Evolutionary conservation across 2,329 filamentous ascomycete species (phyloP), one percentile per base, ranked within the genome.

Genomic region (Didymella pinodella): DNA sequence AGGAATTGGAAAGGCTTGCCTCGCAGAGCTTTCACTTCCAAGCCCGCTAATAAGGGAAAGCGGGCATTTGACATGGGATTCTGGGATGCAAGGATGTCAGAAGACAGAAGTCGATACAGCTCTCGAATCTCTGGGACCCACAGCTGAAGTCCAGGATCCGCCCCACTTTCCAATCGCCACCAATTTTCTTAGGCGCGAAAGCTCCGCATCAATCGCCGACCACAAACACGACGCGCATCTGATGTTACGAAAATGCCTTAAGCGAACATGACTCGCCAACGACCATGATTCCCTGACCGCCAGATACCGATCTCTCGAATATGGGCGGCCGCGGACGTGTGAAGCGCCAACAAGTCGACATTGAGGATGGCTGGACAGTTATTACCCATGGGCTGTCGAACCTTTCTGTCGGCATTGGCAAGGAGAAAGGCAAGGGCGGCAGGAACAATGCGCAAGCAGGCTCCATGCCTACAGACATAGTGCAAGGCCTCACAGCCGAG

Each of bases 291-390:
- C 20, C 5, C 10, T 14, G 7, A 16, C 43, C 34, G 26, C 10
- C 41, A 18, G 16, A n/a, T n/a, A 22, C 14, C 22, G 34, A 10
- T 12, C 40, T 18, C 10, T 43, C 29, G 34, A 59, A 50, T 8
- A 59, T 59, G 56, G 56, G 45, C 16, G 61, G 59, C 22, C 57
- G 55, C 50, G 57, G 66, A 52, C 67, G 71, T 50, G 66, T 72
- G 54, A 77, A 75, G 60, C 66, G 73, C 48, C 67, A 66, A 44
- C 59, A 73, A 49, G 61, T 77, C 5, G 61, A 65, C 14, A 60
- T 66, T 14, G 66, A 65, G 0, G 75, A 77, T 64, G 76, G 75
- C 3, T 78, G 76, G 76, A 77, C 72, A 2, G 66, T 77, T 0
- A 67, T 78, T n/a, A 74, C 74, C 16, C 73, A 75, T 54, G 62